Base-by-base conservation (phyloP, 1,284 basidiomycete genomes). In the Trametes pubescens region DNA sequence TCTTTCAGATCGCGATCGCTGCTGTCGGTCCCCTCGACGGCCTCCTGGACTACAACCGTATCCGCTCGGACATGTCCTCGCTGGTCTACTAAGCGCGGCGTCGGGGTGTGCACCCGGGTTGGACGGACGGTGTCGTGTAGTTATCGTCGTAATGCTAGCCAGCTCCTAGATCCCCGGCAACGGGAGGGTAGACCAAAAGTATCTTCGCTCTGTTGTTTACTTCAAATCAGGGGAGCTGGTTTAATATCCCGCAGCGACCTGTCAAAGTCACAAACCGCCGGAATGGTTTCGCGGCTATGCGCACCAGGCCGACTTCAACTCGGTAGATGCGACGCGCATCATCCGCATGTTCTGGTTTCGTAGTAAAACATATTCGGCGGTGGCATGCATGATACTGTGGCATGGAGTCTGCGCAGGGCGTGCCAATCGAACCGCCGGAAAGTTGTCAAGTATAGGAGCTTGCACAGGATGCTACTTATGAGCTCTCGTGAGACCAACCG, bases 21-120 rank as follows among this genome's bases (percentile, higher is more conserved):
- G 93, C 92, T 60, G 78, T 95, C 64, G 96, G 96, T 67, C 88
- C 88, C 69, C 85, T 91, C 57, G 97, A 99, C 74, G 96, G 96
- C 77, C 84, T 99, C 52, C 80, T 93, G 55, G 92, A 93, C 76
- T 93, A 93, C 81, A 92, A 89, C 81, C 89, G 91, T 75, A 85
- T 93, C 73, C 89, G 92, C 65, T 77, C 86, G 38, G 92, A 93
- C 72, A 93, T 89, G 89, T 92, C 92, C 47, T 92, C 91, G 38
- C 80, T 94, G 83, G 71, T 86, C 65, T 90, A 89, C 79, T 94
- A 86, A 68, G 55, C 29, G 58, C 46, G 22, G 51, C 47, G 47
- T 14, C 13, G 29, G 40, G 37, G 37, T 37, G 35, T 48, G 44
- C 32, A 37, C 44, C 21, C 46, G 64, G 52, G 56, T 55, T 49